Evolutionary conservation across 257 asterid genomes (phyloP).

Genomic region (Rauvolfia tetraphylla): DNA sequence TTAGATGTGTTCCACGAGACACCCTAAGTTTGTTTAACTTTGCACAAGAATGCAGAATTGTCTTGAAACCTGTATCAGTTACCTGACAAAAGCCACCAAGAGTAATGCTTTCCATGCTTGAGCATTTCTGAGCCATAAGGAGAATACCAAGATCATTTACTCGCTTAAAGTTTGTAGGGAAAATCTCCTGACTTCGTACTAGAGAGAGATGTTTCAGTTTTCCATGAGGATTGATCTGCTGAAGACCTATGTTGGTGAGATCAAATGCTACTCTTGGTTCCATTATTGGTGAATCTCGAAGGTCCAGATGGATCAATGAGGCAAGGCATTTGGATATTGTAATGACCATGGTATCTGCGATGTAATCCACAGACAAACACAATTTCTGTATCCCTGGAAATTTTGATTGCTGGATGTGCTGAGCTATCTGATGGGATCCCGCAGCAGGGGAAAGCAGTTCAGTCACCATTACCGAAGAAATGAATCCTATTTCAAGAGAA

Average conservation of each 20-base stretch:
- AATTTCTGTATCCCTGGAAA: conserved; percentile 69
- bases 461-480: conserved; percentile 77
- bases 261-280: conserved; percentile 84
- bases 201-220: conserved; percentile 84
- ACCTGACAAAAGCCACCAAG: conserved; percentile 97
- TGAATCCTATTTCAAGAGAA: conserved; percentile 84
- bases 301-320: conserved; percentile 74
- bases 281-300: conserved; percentile 86
- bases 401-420: conserved; percentile 37
- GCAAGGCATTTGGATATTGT: conserved; percentile 57
- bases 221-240: conserved; percentile 75
- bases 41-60: conserved; percentile 82
- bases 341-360: conserved; percentile 79
- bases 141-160: conserved; percentile 98
- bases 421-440: conserved; percentile 44
- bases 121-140: conserved; percentile 90
- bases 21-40: conserved; percentile 66
- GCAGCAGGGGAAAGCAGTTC: conserved; percentile 72
- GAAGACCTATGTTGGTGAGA: conserved; percentile 90
- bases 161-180: conserved; percentile 72
- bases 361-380: conserved; percentile 84
- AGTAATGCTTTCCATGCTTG: conserved; percentile 80
- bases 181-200: conserved; percentile 79
- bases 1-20: conserved; percentile 71
- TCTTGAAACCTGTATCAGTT: conserved; percentile 86